These are phyloP conservation scores for Acacia acuminata DNA, from an alignment of 306 rosid genomes.

Conservation along the genomic window DNA sequence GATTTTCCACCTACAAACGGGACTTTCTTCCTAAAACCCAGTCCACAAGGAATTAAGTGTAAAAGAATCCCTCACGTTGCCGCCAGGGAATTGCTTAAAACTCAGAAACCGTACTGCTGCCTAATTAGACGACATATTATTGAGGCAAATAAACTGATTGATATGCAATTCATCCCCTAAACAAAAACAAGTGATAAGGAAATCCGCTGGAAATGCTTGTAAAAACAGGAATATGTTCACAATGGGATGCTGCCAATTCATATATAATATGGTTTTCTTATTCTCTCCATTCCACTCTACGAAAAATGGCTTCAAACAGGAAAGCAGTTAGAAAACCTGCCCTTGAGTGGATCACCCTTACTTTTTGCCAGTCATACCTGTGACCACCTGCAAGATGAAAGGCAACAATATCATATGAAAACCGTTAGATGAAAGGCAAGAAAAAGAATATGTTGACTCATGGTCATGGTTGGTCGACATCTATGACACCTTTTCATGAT, in stretches of 20 bases:
- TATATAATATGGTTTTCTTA: constrained; percentile 40
- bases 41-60: background rate
- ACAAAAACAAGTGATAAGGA: constrained; percentile 13
- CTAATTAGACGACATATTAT: background rate
- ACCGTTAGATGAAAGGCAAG: constrained; percentile 1
- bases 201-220: constrained; percentile 12
- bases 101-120: too few species aligned
- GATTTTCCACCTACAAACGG: too few species aligned
- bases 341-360: constrained; percentile 27
- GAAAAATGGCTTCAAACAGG: constrained; percentile 31
- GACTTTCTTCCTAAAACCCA: background rate
- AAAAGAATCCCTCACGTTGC: constrained; percentile 5
- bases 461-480: constrained; percentile 5
- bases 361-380: constrained; percentile 84
- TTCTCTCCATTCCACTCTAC: constrained; percentile 36
- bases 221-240: constrained; percentile 20
- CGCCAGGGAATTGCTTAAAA: too few species aligned
- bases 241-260: constrained; percentile 22
- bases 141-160: background rate
- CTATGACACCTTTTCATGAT: background rate
- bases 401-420: constrained; percentile 18
- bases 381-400: constrained; percentile 70
- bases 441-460: background rate
- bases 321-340: constrained; percentile 18
- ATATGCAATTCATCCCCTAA: constrained; percentile 25